Evolutionary conservation across 352 stramenopile species (phyloP).

Genomic region (Phytophthora constricta): DNA sequence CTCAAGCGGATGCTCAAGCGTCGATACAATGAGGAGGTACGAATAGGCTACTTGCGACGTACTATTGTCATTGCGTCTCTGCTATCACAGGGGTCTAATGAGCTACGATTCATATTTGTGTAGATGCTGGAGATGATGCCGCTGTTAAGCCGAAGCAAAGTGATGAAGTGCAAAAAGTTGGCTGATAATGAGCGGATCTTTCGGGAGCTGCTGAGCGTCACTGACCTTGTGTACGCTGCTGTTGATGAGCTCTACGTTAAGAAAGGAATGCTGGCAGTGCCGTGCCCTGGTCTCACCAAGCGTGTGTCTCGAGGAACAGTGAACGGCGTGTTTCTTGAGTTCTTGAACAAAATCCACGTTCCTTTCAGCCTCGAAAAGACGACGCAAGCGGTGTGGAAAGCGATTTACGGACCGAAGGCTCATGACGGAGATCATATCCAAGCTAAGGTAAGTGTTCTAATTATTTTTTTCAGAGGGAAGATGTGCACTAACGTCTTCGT

Average conservation of each 20-base stretch:
- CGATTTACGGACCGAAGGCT: neutral
- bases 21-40: slow-evolving; percentile 29
- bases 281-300: slow-evolving; percentile 11
- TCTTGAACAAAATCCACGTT: slow-evolving; percentile 21
- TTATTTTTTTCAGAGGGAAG: too few relatives aligned
- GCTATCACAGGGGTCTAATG: neutral
- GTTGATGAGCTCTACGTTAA: slow-evolving; percentile 14
- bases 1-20: slow-evolving; percentile 31
- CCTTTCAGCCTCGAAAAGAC: slow-evolving; percentile 11
- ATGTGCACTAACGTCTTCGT: too few relatives aligned
- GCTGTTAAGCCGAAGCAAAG: slow-evolving; percentile 2
- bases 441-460: too few relatives aligned
- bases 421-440: slow-evolving; percentile 16
- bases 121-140: slow-evolving; percentile 34
- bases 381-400: slow-evolving; percentile 17
- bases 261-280: slow-evolving; percentile 13
- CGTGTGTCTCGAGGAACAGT: slow-evolving; percentile 1
- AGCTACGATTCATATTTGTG: neutral
- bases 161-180: neutral
- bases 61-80: neutral
- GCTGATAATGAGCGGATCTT: slow-evolving; percentile 7
- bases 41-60: neutral
- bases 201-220: slow-evolving; percentile 7
- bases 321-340: slow-evolving; percentile 25
- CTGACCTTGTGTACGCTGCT: slow-evolving; percentile 5